Conservation (phyloP, 768 basidiomycete species). For the Atractiella rhizophila region DNA sequence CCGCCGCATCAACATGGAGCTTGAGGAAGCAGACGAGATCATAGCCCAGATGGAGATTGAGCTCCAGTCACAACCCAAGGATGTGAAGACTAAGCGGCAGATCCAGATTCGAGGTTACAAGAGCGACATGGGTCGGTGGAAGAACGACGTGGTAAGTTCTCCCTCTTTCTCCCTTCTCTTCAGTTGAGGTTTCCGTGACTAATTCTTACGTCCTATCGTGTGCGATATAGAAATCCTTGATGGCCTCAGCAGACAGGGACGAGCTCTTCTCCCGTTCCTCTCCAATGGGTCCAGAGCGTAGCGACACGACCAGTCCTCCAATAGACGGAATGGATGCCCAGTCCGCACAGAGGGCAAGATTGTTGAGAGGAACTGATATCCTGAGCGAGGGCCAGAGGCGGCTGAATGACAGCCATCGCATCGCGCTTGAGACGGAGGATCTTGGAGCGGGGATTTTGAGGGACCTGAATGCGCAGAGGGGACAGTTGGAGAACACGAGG, state of each 20-base stretch:
- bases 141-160: slow-evolving; percentile 34
- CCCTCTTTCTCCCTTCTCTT: not conserved
- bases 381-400: slow-evolving; percentile 64
- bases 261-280: slow-evolving; percentile 38
- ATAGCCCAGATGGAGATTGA: slow-evolving; percentile 99
- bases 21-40: slow-evolving; percentile 97
- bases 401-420: slow-evolving; percentile 65
- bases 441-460: slow-evolving; percentile 76
- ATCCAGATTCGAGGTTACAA: slow-evolving; percentile 49
- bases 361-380: slow-evolving; percentile 49
- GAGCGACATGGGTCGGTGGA: slow-evolving; percentile 45
- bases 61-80: slow-evolving; percentile 69
- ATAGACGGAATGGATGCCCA: slow-evolving; percentile 29
- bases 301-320: slow-evolving; percentile 39
- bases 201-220: not conserved
- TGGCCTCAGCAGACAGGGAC: slow-evolving; percentile 40
- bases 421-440: slow-evolving; percentile 87
- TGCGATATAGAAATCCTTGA: slow-evolving; percentile 34
- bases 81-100: slow-evolving; percentile 51
- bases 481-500: slow-evolving; percentile 78
- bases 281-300: slow-evolving; percentile 27
- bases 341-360: slow-evolving; percentile 49
- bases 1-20: slow-evolving; percentile 68
- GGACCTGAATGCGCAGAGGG: slow-evolving; percentile 62
- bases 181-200: too few species aligned